These are phyloP conservation scores for Yarrowia sp. DNA, from an alignment of 805 yeast genomes.

Conservation along the genomic window DNA sequence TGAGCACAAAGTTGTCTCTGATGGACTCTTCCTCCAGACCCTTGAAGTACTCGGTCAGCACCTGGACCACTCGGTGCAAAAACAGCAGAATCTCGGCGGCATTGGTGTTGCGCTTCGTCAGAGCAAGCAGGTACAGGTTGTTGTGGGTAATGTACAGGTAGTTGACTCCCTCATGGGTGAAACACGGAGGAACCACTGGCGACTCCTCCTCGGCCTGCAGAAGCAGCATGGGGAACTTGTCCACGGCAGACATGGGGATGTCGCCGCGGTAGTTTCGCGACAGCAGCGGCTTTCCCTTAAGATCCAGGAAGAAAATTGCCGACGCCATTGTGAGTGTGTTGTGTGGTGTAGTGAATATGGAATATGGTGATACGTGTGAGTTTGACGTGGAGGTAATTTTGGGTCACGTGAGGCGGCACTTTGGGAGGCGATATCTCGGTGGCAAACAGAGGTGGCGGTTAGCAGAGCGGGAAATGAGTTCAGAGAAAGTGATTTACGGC, in stretches of 20 bases:
- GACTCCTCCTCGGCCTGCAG: conserved; percentile 54
- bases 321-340: conserved; percentile 59
- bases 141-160: conserved; percentile 63
- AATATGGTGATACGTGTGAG: conserved; percentile 21
- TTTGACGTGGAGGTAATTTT: conserved; percentile 34
- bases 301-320: conserved; percentile 71
- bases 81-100: conserved; percentile 66
- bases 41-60: conserved; percentile 57
- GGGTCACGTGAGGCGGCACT: neutral
- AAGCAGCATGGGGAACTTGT: conserved; percentile 63
- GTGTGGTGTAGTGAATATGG: conserved; percentile 17
- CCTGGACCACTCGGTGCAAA: conserved; percentile 56
- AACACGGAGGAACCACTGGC: conserved; percentile 55
- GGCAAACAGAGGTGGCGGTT: too few species aligned
- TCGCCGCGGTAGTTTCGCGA: conserved; percentile 77
- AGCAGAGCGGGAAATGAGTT: too few species aligned
- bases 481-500: too few species aligned
- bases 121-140: conserved; percentile 54
- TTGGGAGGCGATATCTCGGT: neutral
- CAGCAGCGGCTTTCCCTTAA: conserved; percentile 69
- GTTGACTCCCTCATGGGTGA: conserved; percentile 58
- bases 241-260: conserved; percentile 64
- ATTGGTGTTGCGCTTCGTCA: conserved; percentile 52
- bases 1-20: conserved; percentile 72
- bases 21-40: conserved; percentile 64